Percentiles rank a stretch among this genome's conserved stretches.
Conservation (phyloP, 148 eudicot species). For the Polygonum maritimum region DNA sequence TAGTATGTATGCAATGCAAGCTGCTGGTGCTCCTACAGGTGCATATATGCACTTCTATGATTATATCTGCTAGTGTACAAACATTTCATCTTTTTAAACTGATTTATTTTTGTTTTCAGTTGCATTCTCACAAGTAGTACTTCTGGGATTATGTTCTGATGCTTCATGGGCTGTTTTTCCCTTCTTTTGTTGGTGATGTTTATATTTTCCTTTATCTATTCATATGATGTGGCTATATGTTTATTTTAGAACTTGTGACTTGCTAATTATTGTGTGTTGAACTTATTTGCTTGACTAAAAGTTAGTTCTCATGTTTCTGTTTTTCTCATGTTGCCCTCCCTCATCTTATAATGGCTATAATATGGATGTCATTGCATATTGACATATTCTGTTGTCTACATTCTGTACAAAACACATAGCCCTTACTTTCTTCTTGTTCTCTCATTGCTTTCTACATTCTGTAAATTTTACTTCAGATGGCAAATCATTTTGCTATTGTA, state of each 20-base stretch:
- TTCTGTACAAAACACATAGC: too few species aligned
- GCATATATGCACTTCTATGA: not conserved
- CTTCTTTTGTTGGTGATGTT: conserved; percentile 8
- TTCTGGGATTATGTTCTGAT: conserved; percentile 2
- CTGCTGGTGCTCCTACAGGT: conserved; percentile 46
- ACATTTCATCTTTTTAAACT: not conserved
- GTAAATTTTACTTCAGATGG: conserved; percentile 36
- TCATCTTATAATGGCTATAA: too few species aligned
- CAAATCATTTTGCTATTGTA: conserved; percentile 73
- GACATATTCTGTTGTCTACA: not conserved
- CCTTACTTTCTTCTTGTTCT: not conserved
- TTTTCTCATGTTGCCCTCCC: not conserved
- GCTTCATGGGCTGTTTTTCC: conserved; percentile 9
- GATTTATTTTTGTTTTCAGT: conserved; percentile 31
- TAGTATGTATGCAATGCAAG: conserved; percentile 50
- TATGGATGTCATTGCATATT: too few species aligned
- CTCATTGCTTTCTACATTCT: not conserved
- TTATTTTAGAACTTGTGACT: not conserved
- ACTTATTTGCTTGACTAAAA: not conserved
- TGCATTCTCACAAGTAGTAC: conserved; percentile 68
- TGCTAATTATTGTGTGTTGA: not conserved
- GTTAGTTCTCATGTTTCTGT: not conserved
- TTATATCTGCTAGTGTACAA: not conserved
- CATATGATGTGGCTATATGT: not conserved
- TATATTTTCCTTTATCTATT: not conserved